Percentiles rank a stretch among this genome's conserved stretches.
Conservation (phyloP, 768 basidiomycete species). For the Mycena indigotica region DNA sequence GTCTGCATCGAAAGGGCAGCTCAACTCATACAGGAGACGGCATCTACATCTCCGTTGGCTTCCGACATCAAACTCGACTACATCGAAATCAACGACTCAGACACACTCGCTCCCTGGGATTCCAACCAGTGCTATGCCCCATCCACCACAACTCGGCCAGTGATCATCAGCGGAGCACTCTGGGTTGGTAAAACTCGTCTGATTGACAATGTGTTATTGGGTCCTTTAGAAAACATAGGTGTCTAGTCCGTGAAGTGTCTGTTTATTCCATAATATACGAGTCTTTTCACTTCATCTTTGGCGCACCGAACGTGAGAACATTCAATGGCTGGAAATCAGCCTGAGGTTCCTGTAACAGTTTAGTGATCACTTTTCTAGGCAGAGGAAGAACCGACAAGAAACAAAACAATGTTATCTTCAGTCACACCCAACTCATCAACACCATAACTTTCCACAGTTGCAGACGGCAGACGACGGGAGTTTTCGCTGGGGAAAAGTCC, state of each 20-base stretch:
- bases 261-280: conserved; percentile 1
- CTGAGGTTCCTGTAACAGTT: conserved; percentile 38
- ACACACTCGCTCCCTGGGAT: conserved; percentile 68
- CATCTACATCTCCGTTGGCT: conserved; percentile 33
- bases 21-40: conserved; percentile 40
- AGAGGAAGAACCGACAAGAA: conserved; percentile 44
- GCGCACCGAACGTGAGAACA: conserved; percentile 49
- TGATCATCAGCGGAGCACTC: conserved; percentile 84
- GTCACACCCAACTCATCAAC: conserved; percentile 57
- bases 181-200: conserved; percentile 86
- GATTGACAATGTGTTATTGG: conserved; percentile 91
- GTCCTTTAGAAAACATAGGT: conserved; percentile 43
- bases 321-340: conserved; percentile 44
- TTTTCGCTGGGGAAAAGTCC: conserved; percentile 45
- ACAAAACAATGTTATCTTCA: conserved; percentile 62
- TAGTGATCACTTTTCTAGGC: too few species aligned
- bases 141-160: conserved; percentile 36
- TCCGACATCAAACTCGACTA: conserved; percentile 78
- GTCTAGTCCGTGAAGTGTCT: background rate
- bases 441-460: conserved; percentile 46
- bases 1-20: conserved; percentile 50
- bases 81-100: conserved; percentile 82
- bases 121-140: conserved; percentile 28
- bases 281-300: conserved; percentile 4
- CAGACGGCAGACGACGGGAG: conserved; percentile 43